Conservation (phyloP, 2,329 filamentous ascomycete species). For the Teratosphaeria nubilosa region DNA sequence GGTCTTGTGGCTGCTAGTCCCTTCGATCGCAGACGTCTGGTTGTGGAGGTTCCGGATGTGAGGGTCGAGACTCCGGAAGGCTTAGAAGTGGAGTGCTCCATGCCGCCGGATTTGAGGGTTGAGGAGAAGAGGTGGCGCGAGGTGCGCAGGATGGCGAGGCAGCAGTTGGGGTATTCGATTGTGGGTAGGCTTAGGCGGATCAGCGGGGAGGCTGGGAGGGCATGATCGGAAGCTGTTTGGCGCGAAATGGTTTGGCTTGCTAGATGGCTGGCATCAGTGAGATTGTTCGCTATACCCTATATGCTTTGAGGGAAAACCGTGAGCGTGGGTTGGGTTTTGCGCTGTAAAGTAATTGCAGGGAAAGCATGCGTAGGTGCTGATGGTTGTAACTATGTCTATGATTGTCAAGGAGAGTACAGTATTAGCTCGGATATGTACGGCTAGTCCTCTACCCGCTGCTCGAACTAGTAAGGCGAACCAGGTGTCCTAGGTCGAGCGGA, state of each 20-base stretch:
- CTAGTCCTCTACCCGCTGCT: too few relatives aligned
- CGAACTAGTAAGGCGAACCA: too few relatives aligned
- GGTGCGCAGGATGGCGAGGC: constrained; percentile 1
- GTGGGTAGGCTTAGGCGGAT: neutral
- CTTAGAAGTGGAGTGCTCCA: neutral
- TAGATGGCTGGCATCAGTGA: neutral
- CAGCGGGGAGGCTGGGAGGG: neutral
- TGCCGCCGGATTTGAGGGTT: neutral
- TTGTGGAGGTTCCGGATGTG: neutral
- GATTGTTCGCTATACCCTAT: neutral
- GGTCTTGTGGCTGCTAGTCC: neutral
- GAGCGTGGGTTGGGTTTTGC: neutral
- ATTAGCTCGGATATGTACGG: neutral
- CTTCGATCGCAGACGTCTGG: neutral
- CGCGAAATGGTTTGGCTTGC: neutral
- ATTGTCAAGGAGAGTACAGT: neutral
- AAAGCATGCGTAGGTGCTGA: neutral
- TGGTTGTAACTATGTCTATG: neutral
- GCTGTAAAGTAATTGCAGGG: neutral
- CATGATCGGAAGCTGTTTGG: neutral
- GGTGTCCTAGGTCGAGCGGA: too few relatives aligned
- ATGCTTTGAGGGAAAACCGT: neutral
- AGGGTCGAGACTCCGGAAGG: neutral
- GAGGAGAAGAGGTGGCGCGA: constrained; percentile 1
- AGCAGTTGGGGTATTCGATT: constrained; percentile 1